Evolutionary conservation across 768 basidiomycete species (phyloP).

Genomic region (Russula ochroleuca): DNA sequence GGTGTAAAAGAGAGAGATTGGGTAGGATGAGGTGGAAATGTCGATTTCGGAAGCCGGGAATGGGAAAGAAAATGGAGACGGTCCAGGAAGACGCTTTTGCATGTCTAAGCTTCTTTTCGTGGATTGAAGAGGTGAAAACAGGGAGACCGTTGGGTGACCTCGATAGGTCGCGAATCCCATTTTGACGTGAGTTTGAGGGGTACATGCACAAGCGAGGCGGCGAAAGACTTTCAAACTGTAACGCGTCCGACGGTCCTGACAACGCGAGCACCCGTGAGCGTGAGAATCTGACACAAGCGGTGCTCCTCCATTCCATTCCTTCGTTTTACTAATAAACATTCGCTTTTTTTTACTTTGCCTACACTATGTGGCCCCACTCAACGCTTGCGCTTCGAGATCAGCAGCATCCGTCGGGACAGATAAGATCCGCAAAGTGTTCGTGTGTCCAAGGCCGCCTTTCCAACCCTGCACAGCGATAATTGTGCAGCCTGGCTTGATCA

Average conservation of each 20-base stretch:
- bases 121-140: slow-evolving; percentile 52
- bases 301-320: neutral
- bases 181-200: slow-evolving; percentile 45
- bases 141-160: slow-evolving; percentile 44
- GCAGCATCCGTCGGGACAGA: slow-evolving; percentile 77
- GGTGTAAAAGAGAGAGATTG: slow-evolving; percentile 58
- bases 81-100: slow-evolving; percentile 50
- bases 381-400: slow-evolving; percentile 70
- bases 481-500: slow-evolving; percentile 84
- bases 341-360: slow-evolving; percentile 15
- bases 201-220: slow-evolving; percentile 35
- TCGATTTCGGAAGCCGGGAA: slow-evolving; percentile 56
- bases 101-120: slow-evolving; percentile 59
- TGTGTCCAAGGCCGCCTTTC: slow-evolving; percentile 96
- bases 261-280: slow-evolving; percentile 4
- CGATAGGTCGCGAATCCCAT: slow-evolving; percentile 44
- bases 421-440: slow-evolving; percentile 83
- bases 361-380: slow-evolving; percentile 34
- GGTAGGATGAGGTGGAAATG: slow-evolving; percentile 54
- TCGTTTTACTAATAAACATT: neutral
- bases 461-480: slow-evolving; percentile 98
- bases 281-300: neutral
- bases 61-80: slow-evolving; percentile 51
- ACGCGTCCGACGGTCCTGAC: neutral
- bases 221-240: neutral